phyloP scores from a whole-genome alignment of 345 rosid genomes.

The Eucalyptus tenuipes region DNA sequence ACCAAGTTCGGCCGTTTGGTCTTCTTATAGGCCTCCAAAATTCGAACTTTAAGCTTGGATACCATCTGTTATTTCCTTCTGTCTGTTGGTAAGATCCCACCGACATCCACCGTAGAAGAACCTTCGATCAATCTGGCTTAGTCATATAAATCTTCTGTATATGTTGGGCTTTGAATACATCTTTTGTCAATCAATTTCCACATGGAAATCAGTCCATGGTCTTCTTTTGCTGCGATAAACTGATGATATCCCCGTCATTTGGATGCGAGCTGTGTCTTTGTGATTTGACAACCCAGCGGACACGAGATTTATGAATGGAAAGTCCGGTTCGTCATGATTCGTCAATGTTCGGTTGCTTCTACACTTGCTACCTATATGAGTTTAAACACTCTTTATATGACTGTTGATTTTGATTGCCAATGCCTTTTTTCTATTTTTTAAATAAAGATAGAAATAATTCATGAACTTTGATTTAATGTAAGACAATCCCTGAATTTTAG shows the following conservation, averaged over 20 bases:
- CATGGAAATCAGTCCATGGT: neutral
- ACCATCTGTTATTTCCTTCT: neutral
- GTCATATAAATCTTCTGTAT: neutral
- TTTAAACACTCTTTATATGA: neutral
- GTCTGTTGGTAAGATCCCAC: neutral
- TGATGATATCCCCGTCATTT: neutral
- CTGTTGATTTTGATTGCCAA: neutral
- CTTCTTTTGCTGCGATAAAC: neutral
- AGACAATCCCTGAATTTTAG: rapidly evolving
- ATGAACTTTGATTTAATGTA: neutral
- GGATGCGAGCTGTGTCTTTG: neutral
- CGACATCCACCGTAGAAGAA: neutral
- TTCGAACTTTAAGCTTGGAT: neutral
- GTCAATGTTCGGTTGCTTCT: neutral
- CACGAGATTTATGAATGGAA: neutral
- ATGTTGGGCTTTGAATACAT: neutral
- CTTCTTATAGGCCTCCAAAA: neutral
- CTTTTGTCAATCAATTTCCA: neutral
- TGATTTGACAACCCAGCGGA: neutral
- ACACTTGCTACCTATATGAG: too few relatives aligned
- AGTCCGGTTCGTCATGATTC: neutral
- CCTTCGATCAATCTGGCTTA: neutral
- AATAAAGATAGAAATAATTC: too few relatives aligned
- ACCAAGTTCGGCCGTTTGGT: neutral
- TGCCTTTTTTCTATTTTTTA: too few relatives aligned